These are phyloP conservation scores for Cordyceps tenuipes DNA, from an alignment of 2,329 filamentous ascomycete genomes.

Conservation along the genomic window DNA sequence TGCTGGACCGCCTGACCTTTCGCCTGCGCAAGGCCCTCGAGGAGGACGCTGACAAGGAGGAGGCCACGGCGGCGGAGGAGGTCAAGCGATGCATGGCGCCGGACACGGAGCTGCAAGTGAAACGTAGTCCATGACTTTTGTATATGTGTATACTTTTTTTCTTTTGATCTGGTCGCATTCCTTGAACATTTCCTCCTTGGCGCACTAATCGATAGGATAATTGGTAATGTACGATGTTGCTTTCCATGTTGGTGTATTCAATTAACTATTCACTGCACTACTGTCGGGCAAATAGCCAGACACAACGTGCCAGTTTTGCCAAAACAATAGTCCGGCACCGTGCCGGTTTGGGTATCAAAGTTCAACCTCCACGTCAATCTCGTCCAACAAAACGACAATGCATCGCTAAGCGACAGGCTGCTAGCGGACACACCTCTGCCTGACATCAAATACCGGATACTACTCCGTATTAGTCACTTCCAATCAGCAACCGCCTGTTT, in stretches of 20 bases:
- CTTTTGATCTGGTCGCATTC: background rate
- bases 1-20: conserved; percentile 55
- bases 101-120: background rate
- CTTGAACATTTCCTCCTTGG: background rate
- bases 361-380: background rate
- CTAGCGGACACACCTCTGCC: background rate
- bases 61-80: conserved; percentile 10
- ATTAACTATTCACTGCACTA: no score
- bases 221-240: background rate
- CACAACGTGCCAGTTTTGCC: no score
- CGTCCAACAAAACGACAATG: background rate
- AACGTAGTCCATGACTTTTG: background rate
- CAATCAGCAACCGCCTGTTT: conserved; percentile 46
- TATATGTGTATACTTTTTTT: background rate
- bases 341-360: background rate
- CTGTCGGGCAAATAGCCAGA: no score
- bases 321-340: background rate
- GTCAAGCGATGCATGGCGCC: background rate
- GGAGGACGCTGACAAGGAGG: conserved; percentile 9
- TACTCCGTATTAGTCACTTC: conserved; percentile 15
- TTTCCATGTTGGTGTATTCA: background rate
- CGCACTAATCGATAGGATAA: background rate
- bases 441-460: background rate
- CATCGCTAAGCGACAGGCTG: background rate
- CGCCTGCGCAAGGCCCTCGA: conserved; percentile 35